Evolutionary conservation across 2,329 filamentous ascomycete genomes (phyloP), one percentile per base, ranked within the genome.

Genomic region (Talaromyces marneffei): DNA sequence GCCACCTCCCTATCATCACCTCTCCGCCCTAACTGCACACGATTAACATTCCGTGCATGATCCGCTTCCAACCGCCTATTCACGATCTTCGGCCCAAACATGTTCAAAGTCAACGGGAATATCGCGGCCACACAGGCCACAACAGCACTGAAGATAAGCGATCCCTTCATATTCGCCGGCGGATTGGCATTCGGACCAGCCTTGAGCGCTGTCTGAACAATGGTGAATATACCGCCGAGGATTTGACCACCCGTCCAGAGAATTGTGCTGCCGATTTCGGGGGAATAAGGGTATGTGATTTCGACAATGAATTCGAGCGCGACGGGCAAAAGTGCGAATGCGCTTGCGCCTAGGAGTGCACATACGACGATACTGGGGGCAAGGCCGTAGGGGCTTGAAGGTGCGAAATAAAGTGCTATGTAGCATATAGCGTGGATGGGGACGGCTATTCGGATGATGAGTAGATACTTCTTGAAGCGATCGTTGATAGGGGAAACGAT

Each of bases 221-320:
- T 78, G 68, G 97, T 89, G 70, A 97, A 96, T 29, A 92, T 76
- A 1, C 86, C 92, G 12, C 94, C 94, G 0, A 95, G 76, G 7
- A 97, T 75, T 78, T 97, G 93, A 0, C 94, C 93, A 5, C 88
- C 88, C 1, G 85, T 84, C 94, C 94, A 97, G 69, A 88, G 90
- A 23, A 95, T 80, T 29, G 90, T 91, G 64, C 86, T 90, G 0
- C 90, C 90, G 48, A 97, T 84, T 75, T 96, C 93, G 0, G 94
- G 92, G 42, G 86, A 88, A 27, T 95, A 85, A 0, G 94, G 94
- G 70, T 94, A 90, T 4, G 89, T 92, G 62, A 96, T 83, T 73
- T 97, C 91, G 57, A 90, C 90, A 16, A 97, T 79, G 67, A 89
- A 92, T 75, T 99, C 94, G 55, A 97, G 83, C 5, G 87, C 89